These are phyloP conservation scores for Lachancea sp. DNA, from an alignment of 805 yeast genomes.

Conservation along the genomic window DNA sequence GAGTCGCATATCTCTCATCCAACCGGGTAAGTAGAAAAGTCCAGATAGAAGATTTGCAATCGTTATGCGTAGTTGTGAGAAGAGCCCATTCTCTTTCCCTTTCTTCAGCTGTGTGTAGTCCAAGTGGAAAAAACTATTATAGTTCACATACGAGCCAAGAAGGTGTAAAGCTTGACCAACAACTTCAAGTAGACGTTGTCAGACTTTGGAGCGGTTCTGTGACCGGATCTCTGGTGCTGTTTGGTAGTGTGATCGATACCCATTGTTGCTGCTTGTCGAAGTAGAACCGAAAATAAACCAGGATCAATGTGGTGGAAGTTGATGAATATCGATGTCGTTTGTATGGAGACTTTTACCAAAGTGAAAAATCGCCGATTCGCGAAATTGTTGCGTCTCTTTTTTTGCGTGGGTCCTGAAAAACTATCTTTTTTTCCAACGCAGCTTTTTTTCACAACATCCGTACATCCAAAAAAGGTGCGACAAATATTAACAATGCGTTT, in stretches of 20 bases:
- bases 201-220: constrained; percentile 99
- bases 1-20: not conserved
- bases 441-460: no score
- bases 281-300: not conserved
- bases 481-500: no score
- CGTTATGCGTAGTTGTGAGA: constrained; percentile 5
- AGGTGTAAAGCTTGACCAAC: constrained; percentile 96
- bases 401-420: not conserved
- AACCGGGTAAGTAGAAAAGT: not conserved
- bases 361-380: no score
- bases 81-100: constrained; percentile 12
- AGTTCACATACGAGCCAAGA: constrained; percentile 93
- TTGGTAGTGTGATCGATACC: constrained; percentile 96
- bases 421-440: no score
- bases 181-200: constrained; percentile 98
- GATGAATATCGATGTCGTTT: not conserved
- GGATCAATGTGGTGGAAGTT: not conserved
- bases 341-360: not conserved
- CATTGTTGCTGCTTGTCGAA: constrained; percentile 43
- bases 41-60: not conserved
- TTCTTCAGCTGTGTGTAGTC: constrained; percentile 6
- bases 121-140: not conserved
- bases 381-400: no score
- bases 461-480: no score
- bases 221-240: constrained; percentile 93